These are phyloP conservation scores for Talaromyces thailandensis DNA, from an alignment of 495 filamentous ascomycete genomes.

Conservation along the genomic window DNA sequence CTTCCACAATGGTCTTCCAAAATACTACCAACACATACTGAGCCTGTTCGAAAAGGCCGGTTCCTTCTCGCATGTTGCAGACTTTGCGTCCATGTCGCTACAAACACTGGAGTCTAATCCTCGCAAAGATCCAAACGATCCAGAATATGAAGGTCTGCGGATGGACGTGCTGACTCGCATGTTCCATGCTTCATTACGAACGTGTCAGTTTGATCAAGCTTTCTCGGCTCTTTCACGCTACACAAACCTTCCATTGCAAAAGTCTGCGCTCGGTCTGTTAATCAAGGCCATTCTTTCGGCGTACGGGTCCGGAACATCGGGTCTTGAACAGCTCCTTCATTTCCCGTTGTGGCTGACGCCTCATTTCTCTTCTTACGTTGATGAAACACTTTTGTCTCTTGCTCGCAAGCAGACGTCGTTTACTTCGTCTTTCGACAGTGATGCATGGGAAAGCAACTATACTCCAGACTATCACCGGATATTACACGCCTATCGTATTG, in stretches of 20 bases:
- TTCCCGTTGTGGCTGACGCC: constrained; percentile 57
- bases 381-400: constrained; percentile 59
- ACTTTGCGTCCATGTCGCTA: constrained; percentile 74
- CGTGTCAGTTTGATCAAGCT: constrained; percentile 69
- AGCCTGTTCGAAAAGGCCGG: constrained; percentile 69
- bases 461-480: constrained; percentile 61
- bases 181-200: constrained; percentile 71
- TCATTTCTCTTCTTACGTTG: constrained; percentile 65
- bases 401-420: constrained; percentile 29
- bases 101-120: constrained; percentile 46
- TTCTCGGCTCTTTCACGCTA: constrained; percentile 69
- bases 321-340: constrained; percentile 52
- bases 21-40: constrained; percentile 82
- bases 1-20: constrained; percentile 67
- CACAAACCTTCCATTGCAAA: constrained; percentile 57
- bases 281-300: constrained; percentile 62
- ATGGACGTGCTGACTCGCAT: constrained; percentile 72
- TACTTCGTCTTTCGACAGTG: constrained; percentile 24
- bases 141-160: constrained; percentile 23
- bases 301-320: constrained; percentile 43
- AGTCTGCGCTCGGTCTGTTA: constrained; percentile 53
- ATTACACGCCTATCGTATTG: constrained; percentile 81
- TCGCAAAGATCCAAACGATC: constrained; percentile 21
- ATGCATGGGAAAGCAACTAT: constrained; percentile 14
- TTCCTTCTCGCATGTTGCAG: constrained; percentile 67